These are phyloP conservation scores for Monosporozyma aquatica DNA, from an alignment of 805 yeast species.

Conservation along the genomic window DNA sequence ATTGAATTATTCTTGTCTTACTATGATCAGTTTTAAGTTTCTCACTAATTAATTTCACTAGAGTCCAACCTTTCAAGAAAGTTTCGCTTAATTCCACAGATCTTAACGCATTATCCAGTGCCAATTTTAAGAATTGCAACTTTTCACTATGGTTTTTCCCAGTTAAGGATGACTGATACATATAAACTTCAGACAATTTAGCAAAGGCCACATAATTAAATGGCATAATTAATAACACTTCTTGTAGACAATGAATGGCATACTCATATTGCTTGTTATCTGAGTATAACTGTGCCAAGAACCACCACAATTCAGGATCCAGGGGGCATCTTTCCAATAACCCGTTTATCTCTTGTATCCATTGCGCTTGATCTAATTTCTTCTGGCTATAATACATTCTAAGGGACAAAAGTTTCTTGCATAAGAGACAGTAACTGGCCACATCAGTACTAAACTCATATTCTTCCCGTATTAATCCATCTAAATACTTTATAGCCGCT, in stretches of 20 bases:
- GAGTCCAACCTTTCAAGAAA: slow-evolving; percentile 67
- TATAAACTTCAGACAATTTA: slow-evolving; percentile 19
- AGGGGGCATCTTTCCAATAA: slow-evolving; percentile 41
- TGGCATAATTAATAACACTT: slow-evolving; percentile 60
- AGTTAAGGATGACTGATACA: slow-evolving; percentile 15
- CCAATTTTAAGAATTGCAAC: slow-evolving; percentile 9
- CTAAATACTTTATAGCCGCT: slow-evolving; percentile 36
- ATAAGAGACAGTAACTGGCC: slow-evolving; percentile 22
- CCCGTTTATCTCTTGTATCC: slow-evolving; percentile 13
- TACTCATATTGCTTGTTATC: slow-evolving; percentile 53
- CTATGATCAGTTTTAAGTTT: no score
- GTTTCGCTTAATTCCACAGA: slow-evolving; percentile 69
- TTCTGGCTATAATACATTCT: slow-evolving; percentile 5
- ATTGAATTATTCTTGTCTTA: slow-evolving; percentile 26
- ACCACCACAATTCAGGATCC: slow-evolving; percentile 73
- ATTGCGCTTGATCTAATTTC: slow-evolving; percentile 5
- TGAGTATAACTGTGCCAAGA: slow-evolving; percentile 58
- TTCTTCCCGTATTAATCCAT: slow-evolving; percentile 40
- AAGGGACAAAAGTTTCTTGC: slow-evolving; percentile 23
- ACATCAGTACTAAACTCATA: slow-evolving; percentile 41
- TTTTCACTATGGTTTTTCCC: slow-evolving; percentile 8
- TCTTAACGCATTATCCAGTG: slow-evolving; percentile 48
- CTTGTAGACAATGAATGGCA: slow-evolving; percentile 60
- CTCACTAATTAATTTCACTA: slow-evolving; percentile 38
- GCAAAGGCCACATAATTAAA: slow-evolving; percentile 31